phyloP scores from a whole-genome alignment of 768 basidiomycete species.

The Chalciporus pseudorubinellus region DNA sequence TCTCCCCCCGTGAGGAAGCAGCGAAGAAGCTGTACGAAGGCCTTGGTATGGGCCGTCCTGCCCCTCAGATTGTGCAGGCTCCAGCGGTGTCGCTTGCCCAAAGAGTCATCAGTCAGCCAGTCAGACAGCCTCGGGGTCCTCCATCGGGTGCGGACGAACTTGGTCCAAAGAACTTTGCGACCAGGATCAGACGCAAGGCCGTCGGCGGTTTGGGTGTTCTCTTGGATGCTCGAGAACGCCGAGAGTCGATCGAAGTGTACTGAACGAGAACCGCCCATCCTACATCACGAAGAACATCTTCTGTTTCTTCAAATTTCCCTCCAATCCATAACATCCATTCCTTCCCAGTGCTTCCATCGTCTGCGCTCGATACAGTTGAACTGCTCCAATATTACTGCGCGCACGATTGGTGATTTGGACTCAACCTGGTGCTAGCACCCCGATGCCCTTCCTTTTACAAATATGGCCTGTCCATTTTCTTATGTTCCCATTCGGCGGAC shows the following conservation, averaged over 20 bases:
- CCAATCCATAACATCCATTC: constrained; percentile 20
- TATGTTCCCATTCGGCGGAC: constrained; percentile 20
- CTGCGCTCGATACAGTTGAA: constrained; percentile 14
- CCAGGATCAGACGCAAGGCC: constrained; percentile 79
- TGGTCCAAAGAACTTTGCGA: constrained; percentile 85
- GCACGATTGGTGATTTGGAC: constrained; percentile 18
- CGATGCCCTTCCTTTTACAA: constrained; percentile 26
- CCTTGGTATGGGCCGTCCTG: constrained; percentile 76
- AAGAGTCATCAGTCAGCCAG: constrained; percentile 66
- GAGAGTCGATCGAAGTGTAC: constrained; percentile 71
- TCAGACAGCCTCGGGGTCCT: constrained; percentile 85
- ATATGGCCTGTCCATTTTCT: constrained; percentile 20
- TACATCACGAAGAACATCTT: constrained; percentile 7
- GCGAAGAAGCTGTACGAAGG: constrained; percentile 87
- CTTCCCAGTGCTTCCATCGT: constrained; percentile 12
- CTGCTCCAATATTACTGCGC: constrained; percentile 8
- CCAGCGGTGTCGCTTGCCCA: constrained; percentile 34
- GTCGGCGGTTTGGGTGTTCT: constrained; percentile 78
- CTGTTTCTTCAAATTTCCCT: constrained; percentile 11
- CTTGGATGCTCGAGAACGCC: constrained; percentile 77
- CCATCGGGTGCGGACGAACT: constrained; percentile 85
- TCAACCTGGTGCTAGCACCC: constrained; percentile 26
- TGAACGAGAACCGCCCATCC: constrained; percentile 34
- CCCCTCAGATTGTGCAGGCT: constrained; percentile 32
- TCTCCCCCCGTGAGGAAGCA: constrained; percentile 85